phyloP scores from a whole-genome alignment of 2,329 filamentous ascomycete genomes.

The Clonostachys byssicola region DNA sequence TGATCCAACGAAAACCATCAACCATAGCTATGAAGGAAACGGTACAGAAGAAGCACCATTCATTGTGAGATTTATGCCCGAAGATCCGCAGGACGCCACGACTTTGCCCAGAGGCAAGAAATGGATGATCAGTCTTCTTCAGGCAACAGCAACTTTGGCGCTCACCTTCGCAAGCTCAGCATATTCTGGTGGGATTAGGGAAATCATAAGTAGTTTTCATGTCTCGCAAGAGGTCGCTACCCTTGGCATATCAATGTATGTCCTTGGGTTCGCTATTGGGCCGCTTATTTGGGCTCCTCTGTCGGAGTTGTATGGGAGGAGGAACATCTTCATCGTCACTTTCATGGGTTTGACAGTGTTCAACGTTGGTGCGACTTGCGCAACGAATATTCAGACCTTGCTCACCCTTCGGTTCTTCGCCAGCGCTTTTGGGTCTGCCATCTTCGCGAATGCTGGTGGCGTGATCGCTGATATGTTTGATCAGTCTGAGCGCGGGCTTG shows the following conservation, averaged over 20 bases:
- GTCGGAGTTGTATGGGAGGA: slow-evolving; percentile 56
- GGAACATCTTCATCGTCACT: slow-evolving; percentile 55
- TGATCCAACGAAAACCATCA: no score
- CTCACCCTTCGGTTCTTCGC: slow-evolving; percentile 60
- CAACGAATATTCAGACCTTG: slow-evolving; percentile 48
- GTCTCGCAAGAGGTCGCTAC: slow-evolving; percentile 31
- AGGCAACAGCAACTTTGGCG: slow-evolving; percentile 58
- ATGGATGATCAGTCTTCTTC: slow-evolving; percentile 57
- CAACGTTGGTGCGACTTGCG: slow-evolving; percentile 50
- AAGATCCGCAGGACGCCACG: slow-evolving; percentile 61
- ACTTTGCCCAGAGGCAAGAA: slow-evolving; percentile 48
- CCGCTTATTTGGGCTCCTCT: slow-evolving; percentile 61
- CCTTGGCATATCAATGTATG: slow-evolving; percentile 38
- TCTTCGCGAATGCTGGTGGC: slow-evolving; percentile 56
- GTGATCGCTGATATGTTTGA: slow-evolving; percentile 58
- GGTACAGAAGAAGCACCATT: slow-evolving; percentile 62
- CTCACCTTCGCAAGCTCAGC: slow-evolving; percentile 62
- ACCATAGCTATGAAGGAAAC: slow-evolving; percentile 38
- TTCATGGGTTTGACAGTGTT: slow-evolving; percentile 30
- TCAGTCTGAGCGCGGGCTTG: slow-evolving; percentile 45
- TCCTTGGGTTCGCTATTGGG: slow-evolving; percentile 49
- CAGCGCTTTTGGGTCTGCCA: slow-evolving; percentile 54
- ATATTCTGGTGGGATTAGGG: slow-evolving; percentile 35
- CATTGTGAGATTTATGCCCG: slow-evolving; percentile 57
- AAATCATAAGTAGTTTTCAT: background rate